These are phyloP conservation scores for Apium graveolens DNA, from an alignment of 129 eudicot species.

Conservation along the genomic window DNA sequence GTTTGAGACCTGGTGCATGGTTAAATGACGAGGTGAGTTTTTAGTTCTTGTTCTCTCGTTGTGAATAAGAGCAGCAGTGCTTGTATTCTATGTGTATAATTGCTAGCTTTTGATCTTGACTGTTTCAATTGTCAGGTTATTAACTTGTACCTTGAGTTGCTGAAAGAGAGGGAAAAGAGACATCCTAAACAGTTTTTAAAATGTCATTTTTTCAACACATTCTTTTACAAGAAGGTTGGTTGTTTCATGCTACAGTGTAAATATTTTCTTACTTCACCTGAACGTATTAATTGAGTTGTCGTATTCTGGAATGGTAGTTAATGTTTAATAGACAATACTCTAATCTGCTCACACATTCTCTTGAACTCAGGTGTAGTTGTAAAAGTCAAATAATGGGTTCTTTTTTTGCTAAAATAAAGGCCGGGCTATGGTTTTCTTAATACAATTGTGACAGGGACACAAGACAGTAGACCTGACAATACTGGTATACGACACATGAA, in stretches of 20 bases:
- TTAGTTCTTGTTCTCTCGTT: neutral
- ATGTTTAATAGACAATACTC: neutral
- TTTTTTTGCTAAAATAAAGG: neutral
- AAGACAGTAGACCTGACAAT: no score
- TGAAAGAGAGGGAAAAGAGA: conserved; percentile 91
- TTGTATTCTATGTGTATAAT: neutral
- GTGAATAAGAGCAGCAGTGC: neutral
- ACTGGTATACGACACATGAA: no score
- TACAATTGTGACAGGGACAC: neutral
- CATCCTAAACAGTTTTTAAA: conserved; percentile 75
- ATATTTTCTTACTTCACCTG: neutral
- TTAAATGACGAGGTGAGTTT: conserved; percentile 84
- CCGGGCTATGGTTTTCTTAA: neutral
- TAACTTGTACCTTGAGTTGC: conserved; percentile 71
- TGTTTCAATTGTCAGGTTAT: conserved; percentile 54
- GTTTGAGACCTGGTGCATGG: conserved; percentile 79
- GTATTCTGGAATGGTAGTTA: neutral
- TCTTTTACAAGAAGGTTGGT: conserved; percentile 92
- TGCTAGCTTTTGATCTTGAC: conserved; percentile 2
- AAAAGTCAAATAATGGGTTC: neutral
- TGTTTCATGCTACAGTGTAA: neutral
- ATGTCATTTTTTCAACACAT: conserved; percentile 92
- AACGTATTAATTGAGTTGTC: neutral
- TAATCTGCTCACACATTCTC: neutral
- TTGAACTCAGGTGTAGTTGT: neutral